Evolutionary conservation across 495 filamentous ascomycete genomes (phyloP).

Genomic region (Aspergillus baeticus): DNA sequence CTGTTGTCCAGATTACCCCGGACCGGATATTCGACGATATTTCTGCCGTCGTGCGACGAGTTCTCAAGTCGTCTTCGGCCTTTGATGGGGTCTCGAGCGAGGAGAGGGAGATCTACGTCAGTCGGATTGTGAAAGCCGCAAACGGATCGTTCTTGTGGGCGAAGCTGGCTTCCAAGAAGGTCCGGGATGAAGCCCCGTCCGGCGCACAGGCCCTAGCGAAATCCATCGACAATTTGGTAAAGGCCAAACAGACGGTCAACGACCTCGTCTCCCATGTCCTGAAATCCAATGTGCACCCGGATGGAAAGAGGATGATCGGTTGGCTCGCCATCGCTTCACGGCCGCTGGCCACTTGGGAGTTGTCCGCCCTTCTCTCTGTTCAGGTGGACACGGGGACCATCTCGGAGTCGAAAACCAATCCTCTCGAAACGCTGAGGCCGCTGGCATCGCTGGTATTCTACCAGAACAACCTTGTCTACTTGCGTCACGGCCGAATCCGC

Average conservation of each 20-base stretch:
- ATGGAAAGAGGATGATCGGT: slow-evolving; percentile 27
- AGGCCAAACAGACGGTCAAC: slow-evolving; percentile 22
- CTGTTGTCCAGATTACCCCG: background rate
- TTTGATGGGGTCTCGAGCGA: slow-evolving; percentile 13
- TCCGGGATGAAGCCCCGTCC: slow-evolving; percentile 19
- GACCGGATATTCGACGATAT: slow-evolving; percentile 24
- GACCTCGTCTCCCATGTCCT: slow-evolving; percentile 31
- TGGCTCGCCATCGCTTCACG: slow-evolving; percentile 36
- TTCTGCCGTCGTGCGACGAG: slow-evolving; percentile 17
- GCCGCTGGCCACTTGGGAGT: slow-evolving; percentile 28
- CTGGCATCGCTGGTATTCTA: slow-evolving; percentile 29
- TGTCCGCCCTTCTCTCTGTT: slow-evolving; percentile 26
- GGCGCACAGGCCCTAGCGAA: slow-evolving; percentile 25
- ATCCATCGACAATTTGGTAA: slow-evolving; percentile 24
- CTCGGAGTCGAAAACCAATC: slow-evolving; percentile 22
- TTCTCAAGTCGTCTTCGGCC: slow-evolving; percentile 7
- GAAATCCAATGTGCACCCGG: slow-evolving; percentile 22
- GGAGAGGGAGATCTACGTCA: slow-evolving; percentile 28
- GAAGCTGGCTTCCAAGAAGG: slow-evolving; percentile 33
- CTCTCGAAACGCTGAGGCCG: slow-evolving; percentile 22
- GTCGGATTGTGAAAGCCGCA: slow-evolving; percentile 33
- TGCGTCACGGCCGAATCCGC: slow-evolving; percentile 35
- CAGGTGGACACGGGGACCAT: slow-evolving; percentile 30
- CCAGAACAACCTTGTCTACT: slow-evolving; percentile 33
- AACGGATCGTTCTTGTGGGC: slow-evolving; percentile 40